Percentiles rank a stretch among this genome's conserved stretches.
These are phyloP conservation scores for Penicillium verhagenii DNA, from an alignment of 495 filamentous ascomycete species.

Conservation along the genomic window DNA sequence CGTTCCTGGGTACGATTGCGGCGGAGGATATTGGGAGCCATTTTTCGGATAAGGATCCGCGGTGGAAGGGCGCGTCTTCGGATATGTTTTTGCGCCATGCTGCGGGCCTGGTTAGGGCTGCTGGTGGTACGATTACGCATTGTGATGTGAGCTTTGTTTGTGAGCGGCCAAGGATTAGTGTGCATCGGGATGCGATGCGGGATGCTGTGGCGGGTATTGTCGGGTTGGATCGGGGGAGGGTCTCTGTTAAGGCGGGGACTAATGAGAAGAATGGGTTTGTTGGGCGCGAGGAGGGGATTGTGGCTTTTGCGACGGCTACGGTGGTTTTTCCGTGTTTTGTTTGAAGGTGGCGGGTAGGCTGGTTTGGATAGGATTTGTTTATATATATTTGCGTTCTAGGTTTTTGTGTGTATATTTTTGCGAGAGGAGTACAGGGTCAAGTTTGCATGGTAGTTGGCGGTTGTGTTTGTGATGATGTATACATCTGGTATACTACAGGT, in stretches of 20 bases:
- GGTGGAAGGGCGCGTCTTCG: constrained; percentile 8
- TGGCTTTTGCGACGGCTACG: constrained; percentile 10
- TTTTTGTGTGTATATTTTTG: not conserved
- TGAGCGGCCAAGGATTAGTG: constrained; percentile 4
- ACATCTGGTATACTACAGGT: too few species aligned
- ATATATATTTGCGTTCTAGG: not conserved
- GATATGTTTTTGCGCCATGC: constrained; percentile 11
- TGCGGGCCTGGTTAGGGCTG: constrained; percentile 6
- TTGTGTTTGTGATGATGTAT: too few species aligned
- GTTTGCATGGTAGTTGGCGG: too few species aligned
- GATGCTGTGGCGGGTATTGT: constrained; percentile 3
- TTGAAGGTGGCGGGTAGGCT: not conserved
- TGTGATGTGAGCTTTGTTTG: constrained; percentile 12
- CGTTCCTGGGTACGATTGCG: constrained; percentile 9
- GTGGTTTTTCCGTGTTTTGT: not conserved
- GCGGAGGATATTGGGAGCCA: constrained; percentile 9
- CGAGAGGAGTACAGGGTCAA: too few species aligned
- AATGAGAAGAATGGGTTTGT: constrained; percentile 14
- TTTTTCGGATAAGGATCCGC: constrained; percentile 6
- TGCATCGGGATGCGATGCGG: constrained; percentile 8
- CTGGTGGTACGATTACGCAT: constrained; percentile 4
- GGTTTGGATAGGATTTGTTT: too few species aligned
- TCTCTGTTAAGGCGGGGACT: constrained; percentile 12
- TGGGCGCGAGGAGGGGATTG: constrained; percentile 13
- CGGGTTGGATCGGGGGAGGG: constrained; percentile 1